Conservation (phyloP, 768 basidiomycete species). For the Lactifluus rugatus region DNA sequence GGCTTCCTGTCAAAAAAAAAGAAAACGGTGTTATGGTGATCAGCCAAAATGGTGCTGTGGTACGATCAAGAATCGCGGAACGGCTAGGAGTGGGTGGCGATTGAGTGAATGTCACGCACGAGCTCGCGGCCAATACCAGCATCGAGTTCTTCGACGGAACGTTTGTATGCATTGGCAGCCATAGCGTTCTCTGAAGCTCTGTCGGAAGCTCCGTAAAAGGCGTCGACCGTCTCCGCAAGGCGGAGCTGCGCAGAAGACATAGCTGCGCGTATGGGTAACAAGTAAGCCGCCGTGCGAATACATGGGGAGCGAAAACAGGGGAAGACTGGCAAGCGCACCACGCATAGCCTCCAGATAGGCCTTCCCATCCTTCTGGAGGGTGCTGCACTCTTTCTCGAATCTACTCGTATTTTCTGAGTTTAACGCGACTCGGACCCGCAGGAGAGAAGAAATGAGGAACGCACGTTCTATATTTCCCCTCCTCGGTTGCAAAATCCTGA, state of each 20-base stretch:
- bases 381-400: conserved; percentile 92
- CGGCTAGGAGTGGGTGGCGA: background rate
- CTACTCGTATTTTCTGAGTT: conserved; percentile 32
- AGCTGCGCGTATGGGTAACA: conserved; percentile 35
- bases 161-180: conserved; percentile 94
- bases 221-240: conserved; percentile 87
- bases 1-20: conserved; percentile 49
- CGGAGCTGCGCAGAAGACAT: conserved; percentile 92
- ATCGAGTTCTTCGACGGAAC: conserved; percentile 91
- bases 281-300: background rate
- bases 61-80: background rate
- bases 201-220: conserved; percentile 85
- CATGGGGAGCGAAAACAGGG: background rate
- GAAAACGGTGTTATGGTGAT: background rate
- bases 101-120: conserved; percentile 37
- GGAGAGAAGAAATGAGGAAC: conserved; percentile 25
- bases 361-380: conserved; percentile 92
- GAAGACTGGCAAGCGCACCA: conserved; percentile 37
- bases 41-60: background rate
- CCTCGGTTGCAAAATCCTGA: conserved; percentile 86
- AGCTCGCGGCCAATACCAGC: conserved; percentile 74
- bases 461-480: conserved; percentile 82
- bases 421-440: background rate
- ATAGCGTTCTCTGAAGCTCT: conserved; percentile 84
- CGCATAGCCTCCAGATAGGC: conserved; percentile 91